Percentiles rank a stretch among this genome's conserved stretches.
phyloP scores from a whole-genome alignment of 2,329 filamentous ascomycete species.

The Curvularia sp. region DNA sequence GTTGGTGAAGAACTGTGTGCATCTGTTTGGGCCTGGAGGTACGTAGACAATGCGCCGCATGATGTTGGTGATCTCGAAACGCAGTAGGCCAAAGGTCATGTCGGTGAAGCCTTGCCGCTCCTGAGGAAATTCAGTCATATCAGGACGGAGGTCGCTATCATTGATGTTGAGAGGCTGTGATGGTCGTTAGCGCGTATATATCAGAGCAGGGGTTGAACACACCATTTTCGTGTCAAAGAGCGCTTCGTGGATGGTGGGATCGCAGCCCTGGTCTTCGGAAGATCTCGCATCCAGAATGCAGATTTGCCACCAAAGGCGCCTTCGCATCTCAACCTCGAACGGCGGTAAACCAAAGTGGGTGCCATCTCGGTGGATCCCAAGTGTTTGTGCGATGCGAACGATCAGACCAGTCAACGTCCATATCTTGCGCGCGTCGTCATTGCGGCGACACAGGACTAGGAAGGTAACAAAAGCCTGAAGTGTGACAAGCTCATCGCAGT shows the following conservation, averaged over 20 bases:
- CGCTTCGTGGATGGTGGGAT: constrained; percentile 65
- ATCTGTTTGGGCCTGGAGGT: constrained; percentile 53
- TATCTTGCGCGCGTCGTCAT: constrained; percentile 59
- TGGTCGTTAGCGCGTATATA: constrained; percentile 13
- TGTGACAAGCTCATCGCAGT: constrained; percentile 67
- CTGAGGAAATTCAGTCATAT: constrained; percentile 58
- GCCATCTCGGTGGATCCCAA: constrained; percentile 68
- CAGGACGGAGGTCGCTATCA: constrained; percentile 60
- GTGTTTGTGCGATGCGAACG: constrained; percentile 65
- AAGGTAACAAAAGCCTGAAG: constrained; percentile 70
- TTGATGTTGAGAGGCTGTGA: constrained; percentile 62
- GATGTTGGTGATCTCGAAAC: constrained; percentile 60
- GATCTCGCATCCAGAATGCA: constrained; percentile 66
- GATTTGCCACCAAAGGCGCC: constrained; percentile 67
- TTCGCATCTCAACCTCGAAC: constrained; percentile 67
- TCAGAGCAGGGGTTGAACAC: not conserved
- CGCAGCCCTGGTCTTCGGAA: constrained; percentile 69
- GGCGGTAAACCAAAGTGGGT: constrained; percentile 62
- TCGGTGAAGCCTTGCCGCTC: constrained; percentile 63
- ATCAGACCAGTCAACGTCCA: constrained; percentile 68
- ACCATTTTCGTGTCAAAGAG: constrained; percentile 66
- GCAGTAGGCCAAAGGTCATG: constrained; percentile 64
- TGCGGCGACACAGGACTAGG: constrained; percentile 63
- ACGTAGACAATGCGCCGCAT: constrained; percentile 56
- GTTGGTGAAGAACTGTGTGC: constrained; percentile 53